These are phyloP conservation scores for Ophiostoma pallidulum DNA, from an alignment of 2,329 filamentous ascomycete species.

Conservation along the genomic window DNA sequence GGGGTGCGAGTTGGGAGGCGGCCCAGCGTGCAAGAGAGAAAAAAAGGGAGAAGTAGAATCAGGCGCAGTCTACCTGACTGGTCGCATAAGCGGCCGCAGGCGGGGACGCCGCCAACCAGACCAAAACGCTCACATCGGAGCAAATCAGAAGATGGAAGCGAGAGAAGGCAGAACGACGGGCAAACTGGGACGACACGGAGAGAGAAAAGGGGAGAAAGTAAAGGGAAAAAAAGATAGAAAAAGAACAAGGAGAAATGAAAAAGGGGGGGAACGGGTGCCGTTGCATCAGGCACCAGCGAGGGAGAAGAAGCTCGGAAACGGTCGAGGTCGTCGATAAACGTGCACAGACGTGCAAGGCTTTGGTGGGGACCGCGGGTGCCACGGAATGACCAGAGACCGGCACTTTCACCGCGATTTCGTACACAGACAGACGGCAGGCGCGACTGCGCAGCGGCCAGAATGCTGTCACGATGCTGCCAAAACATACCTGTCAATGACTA, in stretches of 20 bases:
- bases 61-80: slow-evolving; percentile 12
- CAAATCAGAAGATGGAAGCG: neutral
- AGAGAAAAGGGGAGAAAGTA: neutral
- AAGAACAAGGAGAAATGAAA: neutral
- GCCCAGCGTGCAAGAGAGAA: neutral
- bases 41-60: neutral
- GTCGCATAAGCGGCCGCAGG: slow-evolving; percentile 14
- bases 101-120: neutral
- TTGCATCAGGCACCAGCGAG: too few species aligned
- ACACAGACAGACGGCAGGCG: too few species aligned
- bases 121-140: neutral
- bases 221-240: neutral
- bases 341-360: too few species aligned
- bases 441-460: too few species aligned
- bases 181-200: slow-evolving; percentile 1
- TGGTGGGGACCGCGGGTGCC: neutral
- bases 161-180: slow-evolving; percentile 12
- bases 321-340: too few species aligned
- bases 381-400: too few species aligned
- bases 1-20: too few species aligned
- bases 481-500: too few species aligned
- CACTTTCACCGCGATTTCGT: too few species aligned
- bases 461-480: too few species aligned
- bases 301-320: neutral
- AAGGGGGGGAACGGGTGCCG: too few species aligned